Percentiles rank a stretch among this genome's conserved stretches.
Evolutionary conservation across 2,329 filamentous ascomycete genomes (phyloP).

Genomic region (Alternaria solani): DNA sequence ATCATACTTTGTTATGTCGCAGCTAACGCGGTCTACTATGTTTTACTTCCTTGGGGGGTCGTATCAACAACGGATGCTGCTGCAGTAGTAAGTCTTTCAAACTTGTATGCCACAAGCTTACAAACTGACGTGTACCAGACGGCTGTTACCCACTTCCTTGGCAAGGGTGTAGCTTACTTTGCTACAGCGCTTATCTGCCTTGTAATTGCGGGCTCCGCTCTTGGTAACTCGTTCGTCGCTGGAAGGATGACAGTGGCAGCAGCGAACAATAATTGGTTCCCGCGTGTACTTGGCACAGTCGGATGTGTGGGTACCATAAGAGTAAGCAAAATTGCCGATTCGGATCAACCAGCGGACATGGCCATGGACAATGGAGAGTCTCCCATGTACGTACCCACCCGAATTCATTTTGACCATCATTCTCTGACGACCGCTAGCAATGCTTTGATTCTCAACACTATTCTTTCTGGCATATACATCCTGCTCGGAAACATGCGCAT

Average conservation of each 20-base stretch:
- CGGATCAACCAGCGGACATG: slow-evolving; percentile 23
- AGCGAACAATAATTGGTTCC: slow-evolving; percentile 47
- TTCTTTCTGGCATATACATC: slow-evolving; percentile 65
- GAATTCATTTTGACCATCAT: neutral
- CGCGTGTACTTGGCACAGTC: slow-evolving; percentile 36
- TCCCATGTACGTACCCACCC: slow-evolving; percentile 36
- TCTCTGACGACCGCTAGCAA: slow-evolving; percentile 30
- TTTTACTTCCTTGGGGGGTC: slow-evolving; percentile 67
- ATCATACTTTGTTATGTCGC: slow-evolving; percentile 68
- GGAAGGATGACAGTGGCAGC: slow-evolving; percentile 71
- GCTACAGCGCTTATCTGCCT: slow-evolving; percentile 66
- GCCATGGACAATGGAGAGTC: slow-evolving; percentile 47
- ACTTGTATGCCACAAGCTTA: neutral
- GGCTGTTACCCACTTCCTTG: slow-evolving; percentile 58
- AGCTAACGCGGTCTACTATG: slow-evolving; percentile 69
- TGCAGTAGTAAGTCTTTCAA: slow-evolving; percentile 61
- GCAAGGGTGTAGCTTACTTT: slow-evolving; percentile 61
- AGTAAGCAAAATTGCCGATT: slow-evolving; percentile 21
- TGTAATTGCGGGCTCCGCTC: slow-evolving; percentile 67
- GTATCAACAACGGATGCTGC: slow-evolving; percentile 69
- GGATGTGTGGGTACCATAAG: slow-evolving; percentile 41
- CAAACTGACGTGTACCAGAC: slow-evolving; percentile 25
- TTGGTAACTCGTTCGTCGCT: slow-evolving; percentile 70
- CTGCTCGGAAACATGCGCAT: slow-evolving; percentile 69
- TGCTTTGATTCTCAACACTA: slow-evolving; percentile 43